Evolutionary conservation across 768 basidiomycete species (phyloP).

Genomic region (Coprinopsis marcescibilis): DNA sequence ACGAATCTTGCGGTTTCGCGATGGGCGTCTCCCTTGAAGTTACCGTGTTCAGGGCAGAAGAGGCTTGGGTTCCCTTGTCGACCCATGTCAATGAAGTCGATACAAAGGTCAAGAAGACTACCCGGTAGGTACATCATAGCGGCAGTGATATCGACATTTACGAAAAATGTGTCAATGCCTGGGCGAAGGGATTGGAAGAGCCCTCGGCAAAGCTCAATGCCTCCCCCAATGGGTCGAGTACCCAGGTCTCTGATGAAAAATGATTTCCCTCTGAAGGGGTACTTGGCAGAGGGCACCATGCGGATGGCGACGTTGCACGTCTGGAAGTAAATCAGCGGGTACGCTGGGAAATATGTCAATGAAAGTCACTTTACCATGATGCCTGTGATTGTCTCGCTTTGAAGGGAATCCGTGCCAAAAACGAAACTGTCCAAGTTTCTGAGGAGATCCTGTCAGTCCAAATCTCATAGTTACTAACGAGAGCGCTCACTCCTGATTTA

Average conservation of each 20-base stretch:
- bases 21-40: constrained; percentile 46
- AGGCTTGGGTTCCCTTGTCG: constrained; percentile 19
- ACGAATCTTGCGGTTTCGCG: constrained; percentile 35
- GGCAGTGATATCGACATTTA: constrained; percentile 76
- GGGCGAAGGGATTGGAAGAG: constrained; percentile 80
- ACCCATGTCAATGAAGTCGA: constrained; percentile 18
- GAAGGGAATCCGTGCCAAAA: too few species aligned
- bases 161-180: constrained; percentile 51
- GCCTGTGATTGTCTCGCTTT: neutral
- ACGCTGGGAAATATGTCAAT: neutral
- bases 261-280: constrained; percentile 68
- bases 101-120: constrained; percentile 48
- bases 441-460: too few species aligned
- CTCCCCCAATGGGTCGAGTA: constrained; percentile 46
- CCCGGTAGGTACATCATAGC: constrained; percentile 72
- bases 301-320: constrained; percentile 71
- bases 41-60: constrained; percentile 27
- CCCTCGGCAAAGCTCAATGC: constrained; percentile 70
- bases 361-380: constrained; percentile 41
- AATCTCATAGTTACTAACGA: too few species aligned
- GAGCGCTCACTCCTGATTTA: too few species aligned
- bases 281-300: constrained; percentile 62
- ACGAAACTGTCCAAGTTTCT: too few species aligned
- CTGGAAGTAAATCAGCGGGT: constrained; percentile 25
- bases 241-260: constrained; percentile 59